A percentile compares a stretch with the other conserved stretches of the same genome.
These are phyloP conservation scores for Echinosphaeria canescens DNA, from an alignment of 2,329 filamentous ascomycete genomes.

Conservation along the genomic window DNA sequence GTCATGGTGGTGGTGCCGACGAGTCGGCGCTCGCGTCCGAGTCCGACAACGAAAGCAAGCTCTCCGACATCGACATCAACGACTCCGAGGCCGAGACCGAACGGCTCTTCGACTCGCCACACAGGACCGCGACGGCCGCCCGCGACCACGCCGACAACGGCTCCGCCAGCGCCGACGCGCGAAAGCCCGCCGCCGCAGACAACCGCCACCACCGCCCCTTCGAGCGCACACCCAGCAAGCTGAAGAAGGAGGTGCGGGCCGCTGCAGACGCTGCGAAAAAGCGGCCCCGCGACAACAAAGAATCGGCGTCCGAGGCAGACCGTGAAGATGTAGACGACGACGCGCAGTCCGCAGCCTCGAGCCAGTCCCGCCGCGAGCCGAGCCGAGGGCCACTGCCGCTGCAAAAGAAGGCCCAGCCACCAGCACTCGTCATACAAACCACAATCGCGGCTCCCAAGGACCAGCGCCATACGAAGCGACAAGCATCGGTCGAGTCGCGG, in stretches of 20 bases:
- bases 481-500: constrained; percentile 15
- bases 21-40: constrained; percentile 7
- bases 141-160: constrained; percentile 11
- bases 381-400: too few relatives aligned
- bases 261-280: constrained; percentile 12
- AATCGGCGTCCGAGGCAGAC: constrained; percentile 15
- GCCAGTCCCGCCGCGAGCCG: constrained; percentile 11
- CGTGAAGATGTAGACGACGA: constrained; percentile 12
- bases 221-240: constrained; percentile 57
- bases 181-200: constrained; percentile 29
- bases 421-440: constrained; percentile 4
- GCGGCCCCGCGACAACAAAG: constrained; percentile 11
- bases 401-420: constrained; percentile 6
- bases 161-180: constrained; percentile 38
- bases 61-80: constrained; percentile 33
- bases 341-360: constrained; percentile 15
- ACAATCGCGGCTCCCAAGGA: too few relatives aligned
- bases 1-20: too few relatives aligned
- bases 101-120: constrained; percentile 74
- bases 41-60: constrained; percentile 16
- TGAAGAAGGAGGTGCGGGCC: constrained; percentile 26
- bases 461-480: too few relatives aligned
- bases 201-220: constrained; percentile 23
- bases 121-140: constrained; percentile 22
- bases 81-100: constrained; percentile 86